Conservation (phyloP, 257 asterid genomes). For the Echites panduratus region DNA sequence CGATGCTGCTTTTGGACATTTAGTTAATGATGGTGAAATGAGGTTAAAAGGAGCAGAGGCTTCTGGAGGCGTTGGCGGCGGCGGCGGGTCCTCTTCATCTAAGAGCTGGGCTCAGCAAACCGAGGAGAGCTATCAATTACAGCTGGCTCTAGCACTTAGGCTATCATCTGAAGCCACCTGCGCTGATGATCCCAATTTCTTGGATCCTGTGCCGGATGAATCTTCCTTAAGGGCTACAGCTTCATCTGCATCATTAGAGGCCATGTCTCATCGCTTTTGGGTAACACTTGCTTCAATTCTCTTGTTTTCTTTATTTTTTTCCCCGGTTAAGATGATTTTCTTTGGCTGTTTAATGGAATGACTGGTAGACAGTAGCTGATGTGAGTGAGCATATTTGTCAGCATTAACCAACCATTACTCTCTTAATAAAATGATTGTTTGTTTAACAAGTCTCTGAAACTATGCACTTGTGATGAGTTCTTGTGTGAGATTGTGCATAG, state of each 20-base stretch:
- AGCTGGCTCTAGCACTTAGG: conserved; percentile 85
- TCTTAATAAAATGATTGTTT: background rate
- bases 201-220: conserved; percentile 63
- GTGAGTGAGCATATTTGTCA: background rate
- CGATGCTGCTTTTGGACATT: conserved; percentile 29
- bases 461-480: background rate
- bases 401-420: background rate
- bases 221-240: conserved; percentile 35
- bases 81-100: conserved; percentile 47
- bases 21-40: conserved; percentile 31
- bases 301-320: background rate
- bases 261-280: conserved; percentile 90
- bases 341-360: background rate
- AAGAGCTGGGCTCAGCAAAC: conserved; percentile 99
- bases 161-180: conserved; percentile 81
- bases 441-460: background rate
- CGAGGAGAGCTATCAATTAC: conserved; percentile 95
- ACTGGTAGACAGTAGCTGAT: background rate
- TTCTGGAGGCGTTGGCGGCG: conserved; percentile 37
- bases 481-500: background rate
- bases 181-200: conserved; percentile 75
- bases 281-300: conserved; percentile 30
- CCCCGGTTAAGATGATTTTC: background rate
- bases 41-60: conserved; percentile 42
- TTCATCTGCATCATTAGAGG: conserved; percentile 42